phyloP scores from a whole-genome alignment of 306 rosid genomes.

The Gleditsia sinensis region DNA sequence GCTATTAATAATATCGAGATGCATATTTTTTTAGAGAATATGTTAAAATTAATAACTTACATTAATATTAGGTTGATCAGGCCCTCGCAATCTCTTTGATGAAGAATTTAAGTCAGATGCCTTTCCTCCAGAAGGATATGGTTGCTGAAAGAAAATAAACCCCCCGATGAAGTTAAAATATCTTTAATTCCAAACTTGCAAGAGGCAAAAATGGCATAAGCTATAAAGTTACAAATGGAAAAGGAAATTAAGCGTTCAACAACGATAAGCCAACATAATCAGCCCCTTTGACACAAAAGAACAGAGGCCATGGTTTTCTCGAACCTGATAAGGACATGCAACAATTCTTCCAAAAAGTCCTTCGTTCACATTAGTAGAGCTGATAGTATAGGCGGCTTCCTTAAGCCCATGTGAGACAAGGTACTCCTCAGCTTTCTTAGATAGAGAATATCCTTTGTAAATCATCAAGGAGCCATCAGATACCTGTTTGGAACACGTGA shows the following conservation, averaged over 20 bases:
- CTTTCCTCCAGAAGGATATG: constrained; percentile 44
- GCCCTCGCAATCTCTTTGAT: constrained; percentile 41
- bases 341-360: constrained; percentile 62
- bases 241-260: not conserved
- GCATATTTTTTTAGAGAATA: not conserved
- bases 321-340: constrained; percentile 77
- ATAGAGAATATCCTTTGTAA: constrained; percentile 68
- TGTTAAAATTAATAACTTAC: constrained; percentile 44
- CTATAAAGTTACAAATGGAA: not conserved
- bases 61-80: constrained; percentile 9
- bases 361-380: constrained; percentile 55
- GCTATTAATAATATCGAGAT: not conserved
- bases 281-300: constrained; percentile 1
- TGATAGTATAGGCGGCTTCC: constrained; percentile 63
- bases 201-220: constrained; percentile 17
- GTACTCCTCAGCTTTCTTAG: constrained; percentile 61
- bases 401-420: constrained; percentile 71
- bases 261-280: constrained; percentile 4
- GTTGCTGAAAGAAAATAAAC: constrained; percentile 60
- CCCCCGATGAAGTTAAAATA: constrained; percentile 1
- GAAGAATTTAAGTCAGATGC: constrained; percentile 35
- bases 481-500: constrained; percentile 45
- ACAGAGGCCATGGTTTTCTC: not conserved
- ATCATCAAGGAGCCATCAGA: constrained; percentile 51
- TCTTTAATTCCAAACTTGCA: not conserved